Conservation (phyloP, 257 asterid species). For the Solanum tacnaense region DNA sequence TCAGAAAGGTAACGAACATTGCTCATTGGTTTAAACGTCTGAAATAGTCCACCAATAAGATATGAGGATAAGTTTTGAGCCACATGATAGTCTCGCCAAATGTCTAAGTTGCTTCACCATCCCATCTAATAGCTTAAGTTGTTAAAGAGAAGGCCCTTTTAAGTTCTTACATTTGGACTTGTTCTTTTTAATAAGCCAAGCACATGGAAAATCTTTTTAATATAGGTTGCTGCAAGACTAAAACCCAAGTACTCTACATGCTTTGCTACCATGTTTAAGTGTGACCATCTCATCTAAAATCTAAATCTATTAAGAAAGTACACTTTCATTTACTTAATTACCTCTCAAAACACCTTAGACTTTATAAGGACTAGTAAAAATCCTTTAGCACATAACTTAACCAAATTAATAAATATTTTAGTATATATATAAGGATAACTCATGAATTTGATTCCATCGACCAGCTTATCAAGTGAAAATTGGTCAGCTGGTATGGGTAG, state of each 20-base stretch:
- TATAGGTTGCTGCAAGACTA: not conserved
- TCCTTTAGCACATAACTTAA: not conserved
- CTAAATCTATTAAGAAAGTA: not conserved
- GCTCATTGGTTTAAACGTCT: not conserved
- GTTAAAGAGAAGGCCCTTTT: not conserved
- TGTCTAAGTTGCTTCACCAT: not conserved
- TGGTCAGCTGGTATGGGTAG: slow-evolving; percentile 64
- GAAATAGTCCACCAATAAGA: not conserved
- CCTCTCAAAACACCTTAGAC: too few species aligned
- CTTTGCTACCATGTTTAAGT: not conserved
- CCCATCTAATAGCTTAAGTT: not conserved
- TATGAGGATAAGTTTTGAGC: not conserved
- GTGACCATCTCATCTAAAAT: not conserved
- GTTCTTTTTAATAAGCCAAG: not conserved
- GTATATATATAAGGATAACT: slow-evolving; percentile 33
- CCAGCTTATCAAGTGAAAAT: slow-evolving; percentile 61
- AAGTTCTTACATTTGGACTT: not conserved
- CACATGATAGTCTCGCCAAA: not conserved
- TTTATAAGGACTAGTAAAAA: not conserved
- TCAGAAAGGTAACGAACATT: not conserved
- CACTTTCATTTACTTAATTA: too few species aligned
- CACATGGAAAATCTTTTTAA: not conserved
- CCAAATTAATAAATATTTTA: not conserved
- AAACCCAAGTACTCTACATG: not conserved
- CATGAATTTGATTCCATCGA: slow-evolving; percentile 42